Conservation (phyloP, 2,329 filamentous ascomycete species). For the Stemphylium lycopersici region DNA sequence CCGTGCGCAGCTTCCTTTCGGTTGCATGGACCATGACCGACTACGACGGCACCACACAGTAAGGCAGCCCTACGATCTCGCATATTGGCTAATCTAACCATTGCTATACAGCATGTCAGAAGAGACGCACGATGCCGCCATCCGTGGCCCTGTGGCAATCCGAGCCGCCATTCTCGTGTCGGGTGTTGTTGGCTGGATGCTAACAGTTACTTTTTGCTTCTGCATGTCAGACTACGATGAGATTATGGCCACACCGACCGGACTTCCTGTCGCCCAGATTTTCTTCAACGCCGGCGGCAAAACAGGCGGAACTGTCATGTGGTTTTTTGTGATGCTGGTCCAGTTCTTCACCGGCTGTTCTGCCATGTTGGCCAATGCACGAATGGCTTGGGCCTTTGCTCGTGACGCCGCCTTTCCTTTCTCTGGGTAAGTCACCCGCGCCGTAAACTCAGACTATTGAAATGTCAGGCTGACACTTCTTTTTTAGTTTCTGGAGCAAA, state of each 20-base stretch:
- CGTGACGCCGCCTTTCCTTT: conserved; percentile 67
- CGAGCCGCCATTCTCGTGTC: conserved; percentile 64
- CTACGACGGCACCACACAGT: conserved; percentile 71
- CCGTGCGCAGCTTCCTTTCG: conserved; percentile 54
- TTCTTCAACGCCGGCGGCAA: conserved; percentile 66
- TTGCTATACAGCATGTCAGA: conserved; percentile 62
- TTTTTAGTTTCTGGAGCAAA: conserved; percentile 56
- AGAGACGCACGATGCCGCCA: conserved; percentile 68
- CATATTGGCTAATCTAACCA: conserved; percentile 33
- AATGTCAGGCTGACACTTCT: conserved; percentile 21
- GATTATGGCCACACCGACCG: conserved; percentile 64
- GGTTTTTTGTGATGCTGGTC: conserved; percentile 66
- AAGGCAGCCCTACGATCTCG: conserved; percentile 34
- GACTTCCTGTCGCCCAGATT: conserved; percentile 63
- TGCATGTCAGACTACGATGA: conserved; percentile 64
- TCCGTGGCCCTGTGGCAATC: conserved; percentile 66
- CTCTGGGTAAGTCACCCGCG: conserved; percentile 53
- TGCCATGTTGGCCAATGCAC: conserved; percentile 68
- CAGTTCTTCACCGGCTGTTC: conserved; percentile 70
- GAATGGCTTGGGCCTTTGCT: conserved; percentile 67
- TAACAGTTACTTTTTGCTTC: conserved; percentile 69
- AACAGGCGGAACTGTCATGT: conserved; percentile 64
- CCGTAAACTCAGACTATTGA: background rate
- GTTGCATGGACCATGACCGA: conserved; percentile 72
- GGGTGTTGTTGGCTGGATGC: conserved; percentile 65